Evolutionary conservation across 306 rosid genomes (phyloP), one percentile per base, ranked within the genome.

Genomic region (Cucumis cinereus): DNA sequence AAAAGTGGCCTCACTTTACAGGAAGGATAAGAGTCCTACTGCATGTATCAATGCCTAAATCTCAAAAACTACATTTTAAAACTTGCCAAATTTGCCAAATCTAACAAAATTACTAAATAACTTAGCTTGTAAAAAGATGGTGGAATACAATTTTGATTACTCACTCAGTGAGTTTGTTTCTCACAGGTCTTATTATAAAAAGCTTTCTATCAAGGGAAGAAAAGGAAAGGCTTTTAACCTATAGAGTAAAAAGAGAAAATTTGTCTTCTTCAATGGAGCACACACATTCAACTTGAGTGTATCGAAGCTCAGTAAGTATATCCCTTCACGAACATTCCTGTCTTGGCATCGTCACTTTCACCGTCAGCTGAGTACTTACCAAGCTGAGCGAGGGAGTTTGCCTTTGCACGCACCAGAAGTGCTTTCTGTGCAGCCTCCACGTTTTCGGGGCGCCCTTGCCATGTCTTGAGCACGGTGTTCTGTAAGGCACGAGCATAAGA

Each of bases 401-500:
- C 99, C 89, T 94, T 92, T 3, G 99, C 97, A 17, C 99, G 93
- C 62, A 89, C 89, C 90, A 94, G 79, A 40, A 94, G 91, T 30
- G 99, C 54, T 86, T 82, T 87, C 64, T 94, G 99, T 30, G 92
- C 99, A 1, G 90, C 91, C 78, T 88, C 93, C 1, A 85, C 74
- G 14, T 90, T 94, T 86, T 92, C 91, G 0, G 98, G 92, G 54
- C 35, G 86, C 73, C 99, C 99, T 80, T 94, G 93, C 99, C 99
- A 94, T 53, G 99, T 81, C 89, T 90, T 94, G 13, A 94, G 97
- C 76, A 94, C 99, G 0, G 90, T 47, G 87, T 94, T 94, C 79
- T 90, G 99, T 79, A 94, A 78, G 14, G 99, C 99, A 75, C 99
- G 96, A 22, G 99, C 99, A 52, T 94, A 94, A 0, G 99, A 94